These are phyloP conservation scores for Trichoderma brevicompactum DNA, from an alignment of 2,329 filamentous ascomycete genomes.

Conservation along the genomic window DNA sequence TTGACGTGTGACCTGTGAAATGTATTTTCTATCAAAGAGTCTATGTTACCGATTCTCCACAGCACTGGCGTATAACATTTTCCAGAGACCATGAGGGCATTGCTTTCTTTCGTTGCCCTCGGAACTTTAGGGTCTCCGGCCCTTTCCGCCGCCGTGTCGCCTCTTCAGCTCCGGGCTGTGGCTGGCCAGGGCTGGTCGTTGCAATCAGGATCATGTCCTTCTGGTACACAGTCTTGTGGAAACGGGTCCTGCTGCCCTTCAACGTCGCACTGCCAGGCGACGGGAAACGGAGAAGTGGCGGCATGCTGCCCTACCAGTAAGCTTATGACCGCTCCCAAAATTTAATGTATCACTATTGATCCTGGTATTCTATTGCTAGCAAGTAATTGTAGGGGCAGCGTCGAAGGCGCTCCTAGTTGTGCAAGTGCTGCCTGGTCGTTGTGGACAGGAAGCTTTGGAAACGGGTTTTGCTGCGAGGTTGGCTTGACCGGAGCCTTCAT, in stretches of 20 bases:
- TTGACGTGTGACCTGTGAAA: background rate
- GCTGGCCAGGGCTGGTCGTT: conserved; percentile 19
- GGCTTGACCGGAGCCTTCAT: conserved; percentile 15
- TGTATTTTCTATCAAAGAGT: no score
- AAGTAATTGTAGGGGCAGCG: conserved; percentile 19
- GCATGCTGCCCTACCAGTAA: conserved; percentile 10
- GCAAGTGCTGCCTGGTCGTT: conserved; percentile 17
- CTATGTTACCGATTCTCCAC: background rate
- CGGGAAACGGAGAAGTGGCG: conserved; percentile 18
- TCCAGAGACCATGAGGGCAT: background rate
- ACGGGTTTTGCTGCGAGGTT: conserved; percentile 21
- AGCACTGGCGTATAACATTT: background rate
- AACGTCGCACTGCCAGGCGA: conserved; percentile 7
- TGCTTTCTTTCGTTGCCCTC: background rate
- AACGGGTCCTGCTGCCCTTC: conserved; percentile 12
- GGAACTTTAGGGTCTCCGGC: background rate
- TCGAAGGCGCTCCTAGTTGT: conserved; percentile 15
- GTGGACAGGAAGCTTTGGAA: conserved; percentile 21
- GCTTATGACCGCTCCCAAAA: background rate
- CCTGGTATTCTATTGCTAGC: background rate
- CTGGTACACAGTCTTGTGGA: conserved; percentile 7
- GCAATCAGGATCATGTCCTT: conserved; percentile 9
- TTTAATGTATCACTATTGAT: background rate
- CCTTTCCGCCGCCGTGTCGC: background rate
- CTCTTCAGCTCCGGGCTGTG: background rate